Conservation (phyloP, 2,329 filamentous ascomycete species). For the Botrytis fragariae region DNA sequence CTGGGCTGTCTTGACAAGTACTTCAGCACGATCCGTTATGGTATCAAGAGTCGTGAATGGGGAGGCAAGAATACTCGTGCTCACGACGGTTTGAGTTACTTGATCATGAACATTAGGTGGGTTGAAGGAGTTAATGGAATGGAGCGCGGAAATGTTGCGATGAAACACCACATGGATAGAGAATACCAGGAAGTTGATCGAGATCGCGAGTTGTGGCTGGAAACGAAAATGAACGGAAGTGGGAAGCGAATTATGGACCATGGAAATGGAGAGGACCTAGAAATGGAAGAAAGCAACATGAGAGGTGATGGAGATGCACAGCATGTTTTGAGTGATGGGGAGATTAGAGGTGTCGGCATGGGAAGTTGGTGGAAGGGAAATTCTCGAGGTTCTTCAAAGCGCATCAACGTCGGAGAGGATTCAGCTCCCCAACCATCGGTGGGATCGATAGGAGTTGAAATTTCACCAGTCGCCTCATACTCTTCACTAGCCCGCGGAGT, state of each 20-base stretch:
- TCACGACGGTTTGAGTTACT: conserved; percentile 69
- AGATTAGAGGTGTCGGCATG: conserved; percentile 31
- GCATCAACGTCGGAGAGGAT: not conserved
- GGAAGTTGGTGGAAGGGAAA: conserved; percentile 31
- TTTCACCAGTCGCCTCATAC: not conserved
- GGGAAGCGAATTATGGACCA: conserved; percentile 13
- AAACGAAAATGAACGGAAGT: conserved; percentile 21
- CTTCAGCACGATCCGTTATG: conserved; percentile 69
- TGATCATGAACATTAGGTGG: conserved; percentile 78
- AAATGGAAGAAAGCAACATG: conserved; percentile 27
- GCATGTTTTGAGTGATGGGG: conserved; percentile 11
- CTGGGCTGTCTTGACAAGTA: conserved; percentile 79
- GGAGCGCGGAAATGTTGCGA: conserved; percentile 45
- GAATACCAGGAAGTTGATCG: conserved; percentile 20
- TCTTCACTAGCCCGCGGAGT: not conserved
- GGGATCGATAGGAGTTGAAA: not conserved
- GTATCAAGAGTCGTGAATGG: conserved; percentile 79
- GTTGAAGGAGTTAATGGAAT: conserved; percentile 67
- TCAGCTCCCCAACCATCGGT: not conserved
- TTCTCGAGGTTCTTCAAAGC: not conserved
- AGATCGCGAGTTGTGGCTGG: conserved; percentile 15
- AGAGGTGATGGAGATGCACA: conserved; percentile 21
- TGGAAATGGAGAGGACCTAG: conserved; percentile 1
- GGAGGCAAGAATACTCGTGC: conserved; percentile 49
- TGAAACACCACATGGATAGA: conserved; percentile 29